phyloP scores from a whole-genome alignment of 768 basidiomycete species.

The Kwoniella sp. region DNA sequence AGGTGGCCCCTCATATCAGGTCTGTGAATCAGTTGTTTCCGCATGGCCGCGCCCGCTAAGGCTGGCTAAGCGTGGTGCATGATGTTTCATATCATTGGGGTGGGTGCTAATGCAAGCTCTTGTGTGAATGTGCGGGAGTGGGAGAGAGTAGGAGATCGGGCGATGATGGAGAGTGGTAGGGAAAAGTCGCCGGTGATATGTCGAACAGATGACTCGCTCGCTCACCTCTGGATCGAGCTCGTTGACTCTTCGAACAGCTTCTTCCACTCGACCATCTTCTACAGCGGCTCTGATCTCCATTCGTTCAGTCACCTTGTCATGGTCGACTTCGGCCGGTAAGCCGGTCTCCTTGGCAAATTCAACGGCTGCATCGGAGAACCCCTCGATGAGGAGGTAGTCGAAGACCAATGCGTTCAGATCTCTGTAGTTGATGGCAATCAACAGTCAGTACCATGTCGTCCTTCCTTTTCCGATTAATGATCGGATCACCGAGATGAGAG shows the following conservation, averaged over 20 bases:
- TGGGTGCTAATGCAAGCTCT: not conserved
- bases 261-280: conserved; percentile 90
- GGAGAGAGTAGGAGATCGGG: conserved; percentile 6
- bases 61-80: conserved; percentile 97
- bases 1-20: conserved; percentile 56
- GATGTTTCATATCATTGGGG: conserved; percentile 79
- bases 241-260: conserved; percentile 92
- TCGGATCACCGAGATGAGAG: not conserved
- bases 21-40: conserved; percentile 71
- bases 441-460: conserved; percentile 42
- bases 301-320: conserved; percentile 87
- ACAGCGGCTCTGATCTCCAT: conserved; percentile 93
- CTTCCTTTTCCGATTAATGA: too few species aligned
- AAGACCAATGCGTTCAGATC: conserved; percentile 92
- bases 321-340: conserved; percentile 72
- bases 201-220: conserved; percentile 22
- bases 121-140: conserved; percentile 2
- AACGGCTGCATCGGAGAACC: conserved; percentile 93
- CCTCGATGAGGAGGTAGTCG: conserved; percentile 97
- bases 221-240: conserved; percentile 96
- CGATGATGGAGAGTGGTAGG: conserved; percentile 15
- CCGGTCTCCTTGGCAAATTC: conserved; percentile 89
- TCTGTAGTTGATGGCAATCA: conserved; percentile 59
- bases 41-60: conserved; percentile 68
- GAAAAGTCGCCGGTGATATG: not conserved